phyloP scores from a whole-genome alignment of 148 eudicot species.

The Heliamphora exappendiculata region DNA sequence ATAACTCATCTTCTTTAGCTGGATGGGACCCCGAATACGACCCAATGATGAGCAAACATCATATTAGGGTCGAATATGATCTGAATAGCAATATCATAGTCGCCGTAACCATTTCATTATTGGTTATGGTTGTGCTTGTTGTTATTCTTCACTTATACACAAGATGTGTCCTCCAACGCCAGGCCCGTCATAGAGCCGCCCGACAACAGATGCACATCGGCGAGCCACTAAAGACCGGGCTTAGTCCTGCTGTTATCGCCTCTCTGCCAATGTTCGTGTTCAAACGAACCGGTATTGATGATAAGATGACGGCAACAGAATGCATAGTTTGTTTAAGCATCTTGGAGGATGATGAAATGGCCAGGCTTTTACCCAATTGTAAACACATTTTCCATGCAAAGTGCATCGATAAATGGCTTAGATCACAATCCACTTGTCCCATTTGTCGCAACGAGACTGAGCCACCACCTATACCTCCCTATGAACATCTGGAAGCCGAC shows the following conservation, averaged over 20 bases:
- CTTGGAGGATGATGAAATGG: constrained; percentile 36
- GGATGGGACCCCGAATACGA: no score
- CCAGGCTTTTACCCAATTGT: constrained; percentile 46
- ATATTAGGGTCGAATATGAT: not conserved
- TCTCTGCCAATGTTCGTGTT: constrained; percentile 31
- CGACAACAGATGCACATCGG: constrained; percentile 9
- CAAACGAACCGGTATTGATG: constrained; percentile 13
- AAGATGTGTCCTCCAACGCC: constrained; percentile 25
- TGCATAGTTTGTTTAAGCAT: constrained; percentile 47
- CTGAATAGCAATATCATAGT: constrained; percentile 30
- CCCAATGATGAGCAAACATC: no score
- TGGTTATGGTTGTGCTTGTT: constrained; percentile 25
- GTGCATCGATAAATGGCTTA: constrained; percentile 55
- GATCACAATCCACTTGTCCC: constrained; percentile 45
- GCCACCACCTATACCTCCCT: no score
- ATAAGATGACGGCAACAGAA: constrained; percentile 8
- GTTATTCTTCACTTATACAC: constrained; percentile 28
- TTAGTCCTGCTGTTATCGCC: constrained; percentile 37
- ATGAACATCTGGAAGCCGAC: no score
- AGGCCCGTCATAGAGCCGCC: constrained; percentile 22
- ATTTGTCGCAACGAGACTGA: constrained; percentile 49
- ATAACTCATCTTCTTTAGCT: no score
- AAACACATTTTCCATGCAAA: constrained; percentile 47
- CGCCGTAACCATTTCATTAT: constrained; percentile 30
- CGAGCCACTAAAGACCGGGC: constrained; percentile 32